Evolutionary conservation across 257 asterid species (phyloP), one percentile per base, ranked within the genome.

Genomic region (Asclepias syriaca): DNA sequence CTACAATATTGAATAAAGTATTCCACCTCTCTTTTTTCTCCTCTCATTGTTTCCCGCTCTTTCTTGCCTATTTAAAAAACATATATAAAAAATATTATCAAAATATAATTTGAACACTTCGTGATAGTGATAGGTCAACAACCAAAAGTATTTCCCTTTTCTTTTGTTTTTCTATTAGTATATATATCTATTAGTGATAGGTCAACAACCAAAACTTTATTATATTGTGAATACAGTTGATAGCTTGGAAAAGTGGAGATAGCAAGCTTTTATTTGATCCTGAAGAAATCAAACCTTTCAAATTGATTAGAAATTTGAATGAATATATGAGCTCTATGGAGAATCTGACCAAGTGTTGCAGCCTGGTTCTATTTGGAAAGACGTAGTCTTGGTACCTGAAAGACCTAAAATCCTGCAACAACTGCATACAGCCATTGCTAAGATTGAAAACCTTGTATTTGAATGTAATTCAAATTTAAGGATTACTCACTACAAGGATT

Each of bases 221-320:
- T 56, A 37, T 19, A 32, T 4, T 63, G 61, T 67, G 8, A 53
- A 48, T 73, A 78, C 82, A 94, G 99, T 73, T 94, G 84, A 94
- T 91, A 71, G 98, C 95, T 63, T 91, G 99, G 99, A 94, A 92
- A 81, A 97, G 87, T 72, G 95, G 93, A 73, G 86, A 78, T 24
- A 80, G 86, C 88, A 91, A 84, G 0, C 69, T 94, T 48, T 71
- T 91, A 34, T 87, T 94, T 8, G 96, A 91, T 56, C 88, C 82
- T 0, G 88, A 85, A 3, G 93, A 87, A 9, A 85, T 91, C 81
- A 82, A 83, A n/a, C 87, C 89, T 50, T 78, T 94, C 77, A 80
- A 75, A 15, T 66, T 81, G 13, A 96, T 89, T 6, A 74, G 84
- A 75, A 81, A 65, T 12, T 48, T 94, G 91, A 89, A 91, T n/a